A percentile compares a stretch with the other conserved stretches of the same genome.
phyloP scores from a whole-genome alignment of 768 basidiomycete genomes.

The Panus rudis region DNA sequence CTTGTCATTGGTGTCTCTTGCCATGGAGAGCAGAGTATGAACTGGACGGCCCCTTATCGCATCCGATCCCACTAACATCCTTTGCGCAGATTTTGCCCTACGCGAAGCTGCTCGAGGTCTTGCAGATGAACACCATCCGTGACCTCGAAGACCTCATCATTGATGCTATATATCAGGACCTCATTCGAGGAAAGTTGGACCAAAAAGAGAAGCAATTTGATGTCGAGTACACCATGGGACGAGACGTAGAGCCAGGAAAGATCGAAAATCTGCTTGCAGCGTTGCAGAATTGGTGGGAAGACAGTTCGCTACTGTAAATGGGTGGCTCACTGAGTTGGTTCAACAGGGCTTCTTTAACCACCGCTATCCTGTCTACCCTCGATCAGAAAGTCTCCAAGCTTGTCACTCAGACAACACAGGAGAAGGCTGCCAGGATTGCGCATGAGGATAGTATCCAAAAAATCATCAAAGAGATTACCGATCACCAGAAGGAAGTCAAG shows the following conservation, averaged over 20 bases:
- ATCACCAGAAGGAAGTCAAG: slow-evolving; percentile 48
- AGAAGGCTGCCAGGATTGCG: slow-evolving; percentile 37
- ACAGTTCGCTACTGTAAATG: neutral
- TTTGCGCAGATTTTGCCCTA: slow-evolving; percentile 72
- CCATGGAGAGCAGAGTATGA: slow-evolving; percentile 68
- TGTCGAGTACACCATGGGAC: slow-evolving; percentile 87
- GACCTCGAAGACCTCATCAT: slow-evolving; percentile 96
- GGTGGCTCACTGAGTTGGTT: slow-evolving; percentile 4
- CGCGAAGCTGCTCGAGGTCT: slow-evolving; percentile 53
- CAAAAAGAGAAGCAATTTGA: slow-evolving; percentile 87
- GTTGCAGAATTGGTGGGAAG: slow-evolving; percentile 53
- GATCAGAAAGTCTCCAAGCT: slow-evolving; percentile 61
- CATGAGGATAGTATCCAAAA: slow-evolving; percentile 49
- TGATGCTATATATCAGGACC: slow-evolving; percentile 89
- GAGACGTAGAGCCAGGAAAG: slow-evolving; percentile 80
- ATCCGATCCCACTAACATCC: neutral
- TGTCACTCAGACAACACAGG: slow-evolving; percentile 33
- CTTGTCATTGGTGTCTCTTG: slow-evolving; percentile 83
- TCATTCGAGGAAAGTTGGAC: slow-evolving; percentile 87
- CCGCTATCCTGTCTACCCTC: slow-evolving; percentile 62
- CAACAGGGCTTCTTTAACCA: slow-evolving; percentile 62
- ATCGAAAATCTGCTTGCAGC: slow-evolving; percentile 54
- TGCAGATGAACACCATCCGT: slow-evolving; percentile 75
- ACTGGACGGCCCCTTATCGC: neutral
- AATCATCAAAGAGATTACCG: slow-evolving; percentile 53